A percentile compares a stretch with the other conserved stretches of the same genome.
Evolutionary conservation across 2,329 filamentous ascomycete genomes (phyloP).

Genomic region (Pyrenophora seminiperda): DNA sequence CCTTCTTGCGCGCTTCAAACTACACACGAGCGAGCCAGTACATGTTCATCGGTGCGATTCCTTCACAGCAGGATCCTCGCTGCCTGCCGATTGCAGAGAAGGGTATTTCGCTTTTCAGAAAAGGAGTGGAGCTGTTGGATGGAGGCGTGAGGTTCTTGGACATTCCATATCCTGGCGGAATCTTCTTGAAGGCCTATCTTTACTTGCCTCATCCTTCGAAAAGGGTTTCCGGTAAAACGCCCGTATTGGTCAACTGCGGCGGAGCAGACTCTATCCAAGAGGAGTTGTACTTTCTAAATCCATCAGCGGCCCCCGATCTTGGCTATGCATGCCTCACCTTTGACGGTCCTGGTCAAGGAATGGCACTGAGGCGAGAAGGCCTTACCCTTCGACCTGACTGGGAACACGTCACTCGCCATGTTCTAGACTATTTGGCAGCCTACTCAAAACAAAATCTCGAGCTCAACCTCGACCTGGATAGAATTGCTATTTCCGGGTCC

Average conservation of each 20-base stretch:
- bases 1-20: neutral
- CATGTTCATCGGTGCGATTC: constrained; percentile 1
- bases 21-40: neutral
- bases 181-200: neutral
- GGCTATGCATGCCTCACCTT: constrained; percentile 55
- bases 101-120: neutral
- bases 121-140: neutral
- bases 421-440: constrained; percentile 22
- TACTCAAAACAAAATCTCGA: neutral
- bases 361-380: constrained; percentile 34
- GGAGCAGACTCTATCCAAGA: constrained; percentile 18
- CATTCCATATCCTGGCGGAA: neutral
- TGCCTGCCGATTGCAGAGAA: neutral
- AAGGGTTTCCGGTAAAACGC: neutral
- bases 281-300: constrained; percentile 48
- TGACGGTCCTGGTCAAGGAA: constrained; percentile 56
- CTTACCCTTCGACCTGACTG: constrained; percentile 29
- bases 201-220: neutral
- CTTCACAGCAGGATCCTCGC: neutral
- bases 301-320: constrained; percentile 28
- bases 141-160: neutral
- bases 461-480: constrained; percentile 44
- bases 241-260: constrained; percentile 2
- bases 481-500: constrained; percentile 48
- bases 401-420: constrained; percentile 30